Evolutionary conservation across 192 early-diverging fungal species (phyloP).

Genomic region (Chytriomyces sp.): DNA sequence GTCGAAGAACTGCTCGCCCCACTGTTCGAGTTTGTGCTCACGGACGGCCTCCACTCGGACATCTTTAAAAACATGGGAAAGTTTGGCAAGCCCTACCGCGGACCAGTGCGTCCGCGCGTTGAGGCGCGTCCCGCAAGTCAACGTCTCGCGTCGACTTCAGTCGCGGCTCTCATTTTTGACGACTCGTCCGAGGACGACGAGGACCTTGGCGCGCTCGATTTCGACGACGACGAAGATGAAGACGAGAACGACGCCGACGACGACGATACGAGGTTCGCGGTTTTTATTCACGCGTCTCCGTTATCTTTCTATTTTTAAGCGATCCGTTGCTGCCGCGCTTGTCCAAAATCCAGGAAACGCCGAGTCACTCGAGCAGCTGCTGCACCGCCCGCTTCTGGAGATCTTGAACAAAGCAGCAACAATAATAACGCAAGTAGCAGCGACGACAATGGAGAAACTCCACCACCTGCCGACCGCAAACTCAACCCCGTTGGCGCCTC

Average conservation of each 20-base stretch:
- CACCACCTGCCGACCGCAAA: too few relatives aligned
- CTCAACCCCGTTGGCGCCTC: too few relatives aligned
- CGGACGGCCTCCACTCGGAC: neutral
- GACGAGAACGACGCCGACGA: neutral
- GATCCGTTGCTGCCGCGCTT: neutral
- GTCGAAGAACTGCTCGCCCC: constrained; percentile 21
- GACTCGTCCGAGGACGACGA: constrained; percentile 2
- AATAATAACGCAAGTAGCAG: neutral
- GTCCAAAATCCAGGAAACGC: neutral
- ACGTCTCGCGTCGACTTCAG: neutral
- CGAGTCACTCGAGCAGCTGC: neutral
- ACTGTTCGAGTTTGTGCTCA: constrained; percentile 18
- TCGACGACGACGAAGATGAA: constrained; percentile 11
- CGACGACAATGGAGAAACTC: neutral
- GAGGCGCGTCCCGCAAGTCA: constrained; percentile 4
- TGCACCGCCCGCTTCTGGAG: neutral
- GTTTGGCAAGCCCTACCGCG: constrained; percentile 20
- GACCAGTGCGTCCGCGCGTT: neutral
- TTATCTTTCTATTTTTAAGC: neutral
- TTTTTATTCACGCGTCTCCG: neutral
- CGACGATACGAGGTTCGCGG: neutral
- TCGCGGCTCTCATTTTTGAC: neutral
- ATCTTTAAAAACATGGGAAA: constrained; percentile 29
- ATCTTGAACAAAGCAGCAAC: neutral
- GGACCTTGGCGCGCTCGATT: neutral